These are phyloP conservation scores for Arthroderma sp. DNA, from an alignment of 2,329 filamentous ascomycete species.

Conservation along the genomic window DNA sequence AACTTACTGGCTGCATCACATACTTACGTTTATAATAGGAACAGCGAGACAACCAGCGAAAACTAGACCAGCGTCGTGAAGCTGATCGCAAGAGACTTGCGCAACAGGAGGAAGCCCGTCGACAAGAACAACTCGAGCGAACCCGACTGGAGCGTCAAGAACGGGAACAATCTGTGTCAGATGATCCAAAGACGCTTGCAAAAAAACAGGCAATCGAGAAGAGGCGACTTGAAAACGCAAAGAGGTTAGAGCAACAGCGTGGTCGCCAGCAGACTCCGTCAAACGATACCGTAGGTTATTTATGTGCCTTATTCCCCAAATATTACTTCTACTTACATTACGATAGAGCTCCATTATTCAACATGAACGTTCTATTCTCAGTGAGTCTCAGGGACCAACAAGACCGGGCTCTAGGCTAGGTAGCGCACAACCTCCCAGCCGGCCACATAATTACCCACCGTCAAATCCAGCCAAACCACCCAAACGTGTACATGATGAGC, in stretches of 20 bases:
- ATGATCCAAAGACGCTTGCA: slow-evolving; percentile 55
- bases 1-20: slow-evolving; percentile 6
- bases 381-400: slow-evolving; percentile 30
- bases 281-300: slow-evolving; percentile 28
- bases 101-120: slow-evolving; percentile 48
- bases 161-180: slow-evolving; percentile 36
- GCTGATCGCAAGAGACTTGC: slow-evolving; percentile 63
- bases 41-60: slow-evolving; percentile 65
- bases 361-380: slow-evolving; percentile 21
- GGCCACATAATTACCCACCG: slow-evolving; percentile 51
- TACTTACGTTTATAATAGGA: slow-evolving; percentile 39
- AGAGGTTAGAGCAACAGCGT: slow-evolving; percentile 36
- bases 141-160: slow-evolving; percentile 42
- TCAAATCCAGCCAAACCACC: slow-evolving; percentile 57
- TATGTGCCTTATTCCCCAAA: not conserved
- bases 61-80: slow-evolving; percentile 69
- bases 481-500: slow-evolving; percentile 61
- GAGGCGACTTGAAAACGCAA: slow-evolving; percentile 37
- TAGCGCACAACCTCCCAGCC: slow-evolving; percentile 43
- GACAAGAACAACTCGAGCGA: slow-evolving; percentile 49
- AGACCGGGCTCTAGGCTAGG: slow-evolving; percentile 40
- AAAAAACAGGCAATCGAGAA: slow-evolving; percentile 50
- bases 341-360: slow-evolving; percentile 19
- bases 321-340: slow-evolving; percentile 10
- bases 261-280: slow-evolving; percentile 27